Evolutionary conservation across 176 grass and related monocot species (phyloP), one percentile per base, ranked within the genome.

Genomic region (Aegilops umbellulata): DNA sequence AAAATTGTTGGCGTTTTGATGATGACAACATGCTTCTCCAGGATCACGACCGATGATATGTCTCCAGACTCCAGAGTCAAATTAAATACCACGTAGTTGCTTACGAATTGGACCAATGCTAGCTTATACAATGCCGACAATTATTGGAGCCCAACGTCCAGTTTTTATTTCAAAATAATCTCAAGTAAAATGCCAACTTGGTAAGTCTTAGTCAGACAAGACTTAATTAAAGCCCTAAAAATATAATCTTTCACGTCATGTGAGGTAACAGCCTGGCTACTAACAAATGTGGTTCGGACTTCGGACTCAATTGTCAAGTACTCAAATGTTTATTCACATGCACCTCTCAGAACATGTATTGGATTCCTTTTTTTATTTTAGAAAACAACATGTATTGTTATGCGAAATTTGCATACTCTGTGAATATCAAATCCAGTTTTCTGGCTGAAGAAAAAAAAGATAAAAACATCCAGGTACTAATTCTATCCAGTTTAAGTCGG

Each of bases 11-110:
- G 51, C 16, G 41, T 19, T 62, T 63, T 22, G 19, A 24, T 34
- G 25, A 76, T 67, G 87, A 24, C 3, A 39, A 62, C 87, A 55
- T 65, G 57, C 9, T 24, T 27, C 44, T 85, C 61, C 77, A 29
- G 14, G 19, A 44, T 75, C 87, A 47, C 25, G 60, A 46, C 25
- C 3, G 17, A 19, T 20, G 13, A 55, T 79, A 63, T 36, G 35
- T 36, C 35, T 36, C 35, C 35, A 36, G 35, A 8, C 35, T 36
- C 35, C 8, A 41, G 39, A 42, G 58, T 85, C 58, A 80, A 57
- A 79, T 65, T 65, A 5, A 69, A 55, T 38, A 31, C 29, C n/a
- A 39, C n/a, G 1, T 57, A 19, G 53, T 39, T 77, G 6, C 3
- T 39, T 77, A 4, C 8, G 1, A 8, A 12, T 10, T 11, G 67